Evolutionary conservation across 2,329 filamentous ascomycete species (phyloP), one percentile per base, ranked within the genome.

Genomic region (Neocucurbitaria cava): DNA sequence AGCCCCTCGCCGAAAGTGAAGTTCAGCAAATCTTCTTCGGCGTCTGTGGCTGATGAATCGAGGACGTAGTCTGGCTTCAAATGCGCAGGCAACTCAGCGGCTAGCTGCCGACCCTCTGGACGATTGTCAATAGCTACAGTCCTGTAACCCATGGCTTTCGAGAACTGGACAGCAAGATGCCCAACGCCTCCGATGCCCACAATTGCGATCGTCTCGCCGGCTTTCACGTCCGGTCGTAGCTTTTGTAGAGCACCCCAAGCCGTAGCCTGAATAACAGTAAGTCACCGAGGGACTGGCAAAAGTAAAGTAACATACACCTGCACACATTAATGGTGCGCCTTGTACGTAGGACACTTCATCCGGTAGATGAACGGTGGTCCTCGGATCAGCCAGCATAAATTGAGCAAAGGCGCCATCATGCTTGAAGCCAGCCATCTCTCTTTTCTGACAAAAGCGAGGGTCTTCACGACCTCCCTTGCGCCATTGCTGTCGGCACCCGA

Each of bases 171-270:
- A 21, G 89, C 91, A 62, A 94, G 79, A 52, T 84, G 87, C n/a
- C 91, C 91, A 52, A 96, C 83, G 60, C 90, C 90, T 57, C 91
- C 91, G 21, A 91, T 91, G 65, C 92, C 92, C 51, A 94, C 90
- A 57, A 96, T 87, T 60, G 89, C 91, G 15, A 96, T 85, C 17
- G 82, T 85, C 75, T 94, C 87, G 20, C 90, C 91, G 5, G 89
- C 84, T 39, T 83, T 79, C 20, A 63, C 61, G 9, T 65, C 62
- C 31, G 60, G 60, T 35, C 46, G 59, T 13, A 65, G 41, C 10
- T 68, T 68, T 38, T 51, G 49, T 31, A 69, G 44, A 5, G 63
- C 65, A 24, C 68, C 65, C 65, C 65, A 65, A 38, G 63, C 63
- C n/a, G 66, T 69, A n/a, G 68, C 62, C 66, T 65, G 39, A 26